Base-by-base conservation (phyloP, 495 filamentous ascomycete genomes). In the Aspergillus leporis region DNA sequence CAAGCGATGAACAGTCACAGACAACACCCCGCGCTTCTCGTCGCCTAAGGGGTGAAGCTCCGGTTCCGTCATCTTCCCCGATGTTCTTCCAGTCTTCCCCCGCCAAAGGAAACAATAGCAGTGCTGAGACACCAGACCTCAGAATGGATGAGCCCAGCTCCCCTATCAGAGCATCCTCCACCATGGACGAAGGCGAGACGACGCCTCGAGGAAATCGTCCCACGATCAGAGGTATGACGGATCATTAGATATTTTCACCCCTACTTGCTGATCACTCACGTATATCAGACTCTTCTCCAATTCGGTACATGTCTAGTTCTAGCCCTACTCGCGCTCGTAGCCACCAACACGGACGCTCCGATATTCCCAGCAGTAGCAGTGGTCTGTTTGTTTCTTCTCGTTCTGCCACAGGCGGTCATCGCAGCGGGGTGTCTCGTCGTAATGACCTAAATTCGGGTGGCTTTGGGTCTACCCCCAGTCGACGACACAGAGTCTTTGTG, bases 231-330 rank as follows among this genome's bases (percentile, higher is more conserved):
- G 90, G 91, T 92, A 79, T 68, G 79, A n/a, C 5, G 4, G n/a
- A 16, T 53, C 2, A 9, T 45, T 16, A 3, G 40, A 5, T 5
- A 12, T 8, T 1, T 13, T n/a, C n/a, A n/a, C 21, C 25, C 22
- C 19, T 19, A 25, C 28, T 14, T 36, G 25, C 40, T 59, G 4
- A 65, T 25, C 36, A 23, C n/a, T 56, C 25, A 56, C 28, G 19
- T 23, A 51, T 47, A 51, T 12, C 55, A 95, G 92, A 92, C 62
- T 97, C 92, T 0, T 97, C 92, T 8, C 92, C 92, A 1, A 91
- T 97, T 63, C 87, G 87, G 61, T 97, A 96, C 65, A 88, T 87
- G 30, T 83, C 92, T 48, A 95, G 90, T 68, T 94, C 92, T 32
- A 94, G 90, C 68, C 91, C 91, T 2, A 84, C 84, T 19, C 83